A percentile compares a stretch with the other conserved stretches of the same genome.
Evolutionary conservation across 164 flowering plant species (phyloP).

Genomic region (Warburgia ugandensis): DNA sequence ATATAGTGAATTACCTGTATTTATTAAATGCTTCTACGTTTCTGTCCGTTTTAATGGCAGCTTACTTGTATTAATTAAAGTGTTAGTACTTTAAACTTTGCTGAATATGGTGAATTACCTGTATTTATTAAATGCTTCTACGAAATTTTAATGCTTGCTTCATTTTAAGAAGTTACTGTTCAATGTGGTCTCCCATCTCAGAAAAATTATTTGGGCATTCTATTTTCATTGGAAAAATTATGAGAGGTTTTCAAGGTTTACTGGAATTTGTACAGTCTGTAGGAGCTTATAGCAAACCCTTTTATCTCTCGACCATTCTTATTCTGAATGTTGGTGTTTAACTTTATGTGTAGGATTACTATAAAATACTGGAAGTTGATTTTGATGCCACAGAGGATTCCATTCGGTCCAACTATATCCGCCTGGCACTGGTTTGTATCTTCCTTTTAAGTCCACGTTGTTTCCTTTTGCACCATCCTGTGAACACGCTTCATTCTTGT

Average conservation of each 20-base stretch:
- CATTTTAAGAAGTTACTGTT: too few species aligned
- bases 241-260: neutral
- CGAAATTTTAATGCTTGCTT: too few species aligned
- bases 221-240: neutral
- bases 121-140: too few species aligned
- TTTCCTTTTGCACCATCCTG: constrained; percentile 1
- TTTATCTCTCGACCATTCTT: neutral
- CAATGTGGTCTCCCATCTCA: too few species aligned
- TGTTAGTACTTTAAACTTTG: too few species aligned
- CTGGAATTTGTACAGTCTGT: neutral
- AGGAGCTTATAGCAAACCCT: neutral
- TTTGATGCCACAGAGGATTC: constrained; percentile 77
- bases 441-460: neutral
- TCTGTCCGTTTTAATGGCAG: too few species aligned
- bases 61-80: too few species aligned
- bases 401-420: constrained; percentile 85
- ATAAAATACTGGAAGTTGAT: constrained; percentile 70
- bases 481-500: neutral
- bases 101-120: too few species aligned
- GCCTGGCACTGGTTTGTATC: constrained; percentile 78
- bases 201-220: too few species aligned
- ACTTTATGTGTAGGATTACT: constrained; percentile 53
- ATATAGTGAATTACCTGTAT: too few species aligned
- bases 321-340: neutral
- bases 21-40: too few species aligned